These are phyloP conservation scores for Thermochaetoides thermophila DNA, from an alignment of 495 filamentous ascomycete species.

Conservation along the genomic window DNA sequence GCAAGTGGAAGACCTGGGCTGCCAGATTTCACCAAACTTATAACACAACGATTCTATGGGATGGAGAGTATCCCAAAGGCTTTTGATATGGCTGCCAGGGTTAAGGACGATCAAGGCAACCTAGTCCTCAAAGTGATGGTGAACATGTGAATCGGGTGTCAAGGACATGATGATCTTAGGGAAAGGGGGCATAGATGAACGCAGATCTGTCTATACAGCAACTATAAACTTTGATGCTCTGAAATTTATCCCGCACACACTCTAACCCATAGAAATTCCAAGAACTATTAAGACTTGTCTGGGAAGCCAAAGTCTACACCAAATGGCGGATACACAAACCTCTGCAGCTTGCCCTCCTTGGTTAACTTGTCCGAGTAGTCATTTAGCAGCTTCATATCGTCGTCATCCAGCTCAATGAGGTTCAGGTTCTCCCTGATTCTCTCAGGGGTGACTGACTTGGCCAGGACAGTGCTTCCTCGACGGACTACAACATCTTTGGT, in stretches of 20 bases:
- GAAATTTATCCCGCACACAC: no score
- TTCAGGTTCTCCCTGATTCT: conserved; percentile 62
- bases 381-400: conserved; percentile 49
- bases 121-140: conserved; percentile 42
- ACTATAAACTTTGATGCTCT: no score
- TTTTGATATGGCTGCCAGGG: conserved; percentile 36
- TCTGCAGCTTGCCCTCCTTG: conserved; percentile 44
- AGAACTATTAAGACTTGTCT: conserved; percentile 37
- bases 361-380: conserved; percentile 44
- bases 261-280: no score
- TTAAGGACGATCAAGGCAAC: conserved; percentile 36
- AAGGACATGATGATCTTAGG: no score
- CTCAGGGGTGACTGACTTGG: conserved; percentile 63
- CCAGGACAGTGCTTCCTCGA: conserved; percentile 57
- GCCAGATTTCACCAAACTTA: conserved; percentile 43
- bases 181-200: no score
- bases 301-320: conserved; percentile 66
- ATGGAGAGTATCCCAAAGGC: conserved; percentile 30
- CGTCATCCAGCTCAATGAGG: conserved; percentile 48
- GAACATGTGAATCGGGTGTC: conserved; percentile 21
- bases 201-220: no score
- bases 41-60: conserved; percentile 52
- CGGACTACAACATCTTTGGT: conserved; percentile 33
- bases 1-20: conserved; percentile 40
- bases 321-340: conserved; percentile 69